Base-by-base conservation (phyloP, 805 yeast genomes). In the Candida suzukii region DNA sequence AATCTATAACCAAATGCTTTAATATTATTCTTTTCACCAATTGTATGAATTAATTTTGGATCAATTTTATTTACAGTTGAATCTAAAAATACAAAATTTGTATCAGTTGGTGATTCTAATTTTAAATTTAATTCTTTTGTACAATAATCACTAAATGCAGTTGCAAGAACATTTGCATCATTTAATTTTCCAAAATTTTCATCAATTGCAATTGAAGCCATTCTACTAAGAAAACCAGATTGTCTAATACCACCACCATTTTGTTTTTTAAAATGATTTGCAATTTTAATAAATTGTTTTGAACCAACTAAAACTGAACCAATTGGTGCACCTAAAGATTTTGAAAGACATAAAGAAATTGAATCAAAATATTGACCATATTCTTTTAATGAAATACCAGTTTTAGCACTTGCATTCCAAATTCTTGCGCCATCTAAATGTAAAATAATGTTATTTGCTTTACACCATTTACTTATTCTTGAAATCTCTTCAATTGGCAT, bases 401-500 rank as follows among this genome's bases (percentile, higher is more conserved):
- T 76, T 22, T 74, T 90, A 12, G 74, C 83, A 32, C 79, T 68
- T n/a, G 96, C 96, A 59, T 85, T 86, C 90, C 95, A 88, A 39
- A 90, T 64, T 52, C 98, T 74, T n/a, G 97, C 98, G 47, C 97
- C 98, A 59, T 90, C 98, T 52, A 88, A 76, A 55, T 91, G 97
- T 50, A 88, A 60, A 42, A 67, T 71, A 41, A 86, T 63, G 41
- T 68, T 70, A 50, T 80, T 70, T 24, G 65, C 73, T 40, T 70
- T 68, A 47, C 91, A 86, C 72, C 85, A 90, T 33, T 64, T 71
- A 34, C 83, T 73, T 51, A 90, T 90, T 42, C 76, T 74, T 43
- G 66, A 64, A 41, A 90, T 71, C 58, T 90, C 96, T 27, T 82
- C 91, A 35, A 80, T 52, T 9, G 98, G 98, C 60, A 76, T 73